phyloP scores from a whole-genome alignment of 1,139 yeast species.

The Geotrichum reessii region DNA sequence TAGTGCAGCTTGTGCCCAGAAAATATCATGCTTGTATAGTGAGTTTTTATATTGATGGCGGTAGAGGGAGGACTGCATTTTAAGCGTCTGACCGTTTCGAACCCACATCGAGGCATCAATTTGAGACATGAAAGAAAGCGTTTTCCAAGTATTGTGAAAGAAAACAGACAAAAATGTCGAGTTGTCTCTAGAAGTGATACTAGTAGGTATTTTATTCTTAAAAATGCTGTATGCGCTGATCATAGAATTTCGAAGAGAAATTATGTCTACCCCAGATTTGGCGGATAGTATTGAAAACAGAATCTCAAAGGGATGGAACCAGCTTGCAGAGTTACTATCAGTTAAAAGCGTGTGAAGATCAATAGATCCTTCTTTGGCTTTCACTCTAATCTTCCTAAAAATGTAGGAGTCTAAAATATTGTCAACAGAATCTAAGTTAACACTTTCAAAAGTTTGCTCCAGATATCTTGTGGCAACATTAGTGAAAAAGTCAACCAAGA shows the following conservation, averaged over 20 bases:
- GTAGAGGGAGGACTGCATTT: constrained; percentile 73
- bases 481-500: neutral
- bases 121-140: constrained; percentile 68
- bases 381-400: neutral
- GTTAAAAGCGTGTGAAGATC: neutral
- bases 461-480: constrained; percentile 14
- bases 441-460: constrained; percentile 16
- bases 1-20: constrained; percentile 61
- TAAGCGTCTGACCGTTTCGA: constrained; percentile 73
- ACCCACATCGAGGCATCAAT: constrained; percentile 85
- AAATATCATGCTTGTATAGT: constrained; percentile 73
- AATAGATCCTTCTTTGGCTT: neutral
- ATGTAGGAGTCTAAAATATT: neutral
- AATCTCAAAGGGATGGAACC: neutral
- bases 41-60: constrained; percentile 70
- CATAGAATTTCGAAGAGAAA: neutral
- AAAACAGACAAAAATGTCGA: constrained; percentile 33
- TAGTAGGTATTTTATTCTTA: neutral
- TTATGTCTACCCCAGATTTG: neutral
- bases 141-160: constrained; percentile 71
- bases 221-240: neutral
- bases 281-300: neutral
- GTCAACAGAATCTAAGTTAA: neutral
- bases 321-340: neutral
- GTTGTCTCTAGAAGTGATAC: neutral